Conservation (phyloP, 2,329 filamentous ascomycete genomes). For the Diaporthe citrichinensis region DNA sequence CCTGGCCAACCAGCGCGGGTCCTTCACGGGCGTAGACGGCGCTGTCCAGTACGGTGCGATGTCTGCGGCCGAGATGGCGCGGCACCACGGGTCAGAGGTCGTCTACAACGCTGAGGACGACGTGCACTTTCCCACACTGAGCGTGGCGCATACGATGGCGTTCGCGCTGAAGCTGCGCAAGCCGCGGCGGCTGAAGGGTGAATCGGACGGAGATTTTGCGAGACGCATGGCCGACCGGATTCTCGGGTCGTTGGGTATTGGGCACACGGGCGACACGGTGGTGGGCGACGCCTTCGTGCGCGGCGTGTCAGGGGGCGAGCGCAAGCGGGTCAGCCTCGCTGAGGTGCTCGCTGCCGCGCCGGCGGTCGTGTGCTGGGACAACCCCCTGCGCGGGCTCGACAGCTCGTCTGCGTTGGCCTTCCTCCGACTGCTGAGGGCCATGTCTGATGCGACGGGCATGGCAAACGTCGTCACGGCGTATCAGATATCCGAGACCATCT, state of each 20-base stretch:
- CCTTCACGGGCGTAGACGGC: constrained; percentile 48
- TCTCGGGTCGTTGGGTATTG: constrained; percentile 32
- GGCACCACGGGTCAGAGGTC: constrained; percentile 49
- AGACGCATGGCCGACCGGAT: background rate
- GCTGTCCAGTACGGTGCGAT: constrained; percentile 49
- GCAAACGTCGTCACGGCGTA: constrained; percentile 7
- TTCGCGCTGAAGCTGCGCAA: constrained; percentile 68
- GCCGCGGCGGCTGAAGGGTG: background rate
- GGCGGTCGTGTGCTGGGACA: constrained; percentile 4
- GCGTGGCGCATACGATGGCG: constrained; percentile 74
- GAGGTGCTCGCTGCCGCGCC: background rate
- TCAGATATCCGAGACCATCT: constrained; percentile 8
- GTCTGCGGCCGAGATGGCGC: constrained; percentile 40
- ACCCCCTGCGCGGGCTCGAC: background rate
- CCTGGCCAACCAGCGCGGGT: constrained; percentile 49
- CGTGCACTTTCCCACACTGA: constrained; percentile 78
- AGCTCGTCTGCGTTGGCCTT: constrained; percentile 8
- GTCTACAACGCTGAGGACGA: constrained; percentile 61
- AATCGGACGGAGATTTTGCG: background rate
- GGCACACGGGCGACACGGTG: constrained; percentile 45
- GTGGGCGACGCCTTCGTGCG: constrained; percentile 66
- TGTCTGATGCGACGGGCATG: constrained; percentile 16
- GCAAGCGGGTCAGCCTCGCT: constrained; percentile 62
- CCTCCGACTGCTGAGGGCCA: background rate
- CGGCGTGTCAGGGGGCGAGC: constrained; percentile 71